Conservation (phyloP, 805 yeast genomes). For the Dipodascus geniculatus region DNA sequence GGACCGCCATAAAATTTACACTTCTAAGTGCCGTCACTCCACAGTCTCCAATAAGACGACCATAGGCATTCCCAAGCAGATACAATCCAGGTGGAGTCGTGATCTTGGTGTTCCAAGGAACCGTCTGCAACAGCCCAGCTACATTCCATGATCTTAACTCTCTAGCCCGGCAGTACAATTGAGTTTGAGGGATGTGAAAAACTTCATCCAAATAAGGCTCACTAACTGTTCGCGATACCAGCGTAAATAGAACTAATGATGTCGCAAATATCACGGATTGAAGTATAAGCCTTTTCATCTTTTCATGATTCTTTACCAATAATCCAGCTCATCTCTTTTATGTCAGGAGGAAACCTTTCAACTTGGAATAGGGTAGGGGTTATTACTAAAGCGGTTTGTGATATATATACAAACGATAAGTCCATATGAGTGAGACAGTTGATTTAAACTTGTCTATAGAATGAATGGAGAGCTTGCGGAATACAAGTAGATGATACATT, state of each 20-base stretch:
- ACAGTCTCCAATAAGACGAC: conserved; percentile 15
- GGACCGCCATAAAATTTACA: conserved; percentile 40
- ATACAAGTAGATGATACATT: no score
- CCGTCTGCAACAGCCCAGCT: conserved; percentile 28
- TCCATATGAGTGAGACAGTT: no score
- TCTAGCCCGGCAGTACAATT: conserved; percentile 46
- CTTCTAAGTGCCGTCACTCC: conserved; percentile 34
- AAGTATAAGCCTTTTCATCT: not conserved
- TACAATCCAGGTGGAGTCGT: conserved; percentile 97
- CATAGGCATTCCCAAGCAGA: conserved; percentile 29
- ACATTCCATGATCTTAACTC: not conserved
- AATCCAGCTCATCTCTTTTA: no score
- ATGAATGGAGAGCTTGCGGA: no score
- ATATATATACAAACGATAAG: no score
- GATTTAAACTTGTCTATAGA: no score
- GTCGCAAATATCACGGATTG: not conserved
- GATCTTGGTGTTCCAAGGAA: conserved; percentile 76
- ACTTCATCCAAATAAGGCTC: conserved; percentile 49
- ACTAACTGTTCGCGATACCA: conserved; percentile 9
- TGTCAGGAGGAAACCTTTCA: no score
- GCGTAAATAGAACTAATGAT: not conserved
- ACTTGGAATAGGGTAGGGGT: no score
- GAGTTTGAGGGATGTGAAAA: conserved; percentile 77
- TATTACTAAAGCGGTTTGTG: no score
- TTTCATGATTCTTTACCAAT: not conserved